A percentile compares a stretch with the other conserved stretches of the same genome.
Conservation (phyloP, 352 stramenopile genomes). For the Globisporangium middletonii region DNA sequence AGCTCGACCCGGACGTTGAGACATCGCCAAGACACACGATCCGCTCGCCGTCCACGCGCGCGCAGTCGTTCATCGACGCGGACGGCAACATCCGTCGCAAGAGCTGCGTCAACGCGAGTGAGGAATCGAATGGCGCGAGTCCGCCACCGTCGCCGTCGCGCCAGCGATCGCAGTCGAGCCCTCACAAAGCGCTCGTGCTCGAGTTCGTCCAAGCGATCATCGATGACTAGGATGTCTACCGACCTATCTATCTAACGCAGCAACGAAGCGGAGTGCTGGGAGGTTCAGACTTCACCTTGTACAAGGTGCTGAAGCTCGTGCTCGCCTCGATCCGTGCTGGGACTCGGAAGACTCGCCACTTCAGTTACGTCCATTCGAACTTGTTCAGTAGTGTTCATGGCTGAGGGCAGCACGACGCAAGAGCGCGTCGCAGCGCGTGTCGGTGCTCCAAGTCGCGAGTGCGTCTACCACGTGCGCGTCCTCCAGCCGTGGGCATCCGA, state of each 20-base stretch:
- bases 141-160: not conserved
- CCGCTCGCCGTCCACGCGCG: constrained; percentile 19
- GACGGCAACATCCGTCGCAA: constrained; percentile 34
- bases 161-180: not conserved
- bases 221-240: constrained; percentile 12
- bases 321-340: too few species aligned
- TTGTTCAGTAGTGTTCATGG: too few species aligned
- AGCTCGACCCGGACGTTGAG: constrained; percentile 23
- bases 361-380: too few species aligned
- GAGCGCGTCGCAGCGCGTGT: not conserved
- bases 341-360: too few species aligned
- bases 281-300: not conserved
- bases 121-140: not conserved
- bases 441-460: constrained; percentile 10
- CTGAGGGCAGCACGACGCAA: not conserved
- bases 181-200: constrained; percentile 18
- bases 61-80: constrained; percentile 22
- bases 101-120: not conserved
- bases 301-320: too few species aligned
- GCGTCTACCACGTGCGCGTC: constrained; percentile 32
- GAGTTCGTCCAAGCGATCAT: constrained; percentile 28
- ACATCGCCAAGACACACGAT: constrained; percentile 22
- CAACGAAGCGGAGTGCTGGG: not conserved
- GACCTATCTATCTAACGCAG: not conserved
- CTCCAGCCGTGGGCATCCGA: constrained; percentile 20